These are phyloP conservation scores for Viola pubescens DNA, from an alignment of 441 rosid species.

Conservation along the genomic window DNA sequence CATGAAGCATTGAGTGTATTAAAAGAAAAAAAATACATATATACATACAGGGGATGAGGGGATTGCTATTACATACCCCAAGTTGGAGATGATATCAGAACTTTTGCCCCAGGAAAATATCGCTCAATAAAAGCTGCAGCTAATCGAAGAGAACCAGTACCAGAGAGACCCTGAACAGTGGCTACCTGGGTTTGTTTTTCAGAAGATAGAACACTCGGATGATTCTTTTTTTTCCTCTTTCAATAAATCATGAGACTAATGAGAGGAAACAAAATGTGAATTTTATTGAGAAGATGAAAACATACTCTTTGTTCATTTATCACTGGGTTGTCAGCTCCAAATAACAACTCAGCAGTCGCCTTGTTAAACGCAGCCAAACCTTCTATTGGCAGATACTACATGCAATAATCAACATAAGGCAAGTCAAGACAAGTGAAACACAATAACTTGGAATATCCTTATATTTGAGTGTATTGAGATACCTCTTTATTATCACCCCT, in stretches of 20 bases:
- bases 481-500: conserved; percentile 96
- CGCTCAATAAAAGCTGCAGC: conserved; percentile 91
- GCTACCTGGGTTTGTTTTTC: conserved; percentile 54
- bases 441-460: background rate
- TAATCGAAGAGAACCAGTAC: conserved; percentile 88
- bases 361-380: conserved; percentile 89
- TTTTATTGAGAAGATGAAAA: conserved; percentile 6
- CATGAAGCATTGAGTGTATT: conserved; percentile 1
- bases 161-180: conserved; percentile 95
- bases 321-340: conserved; percentile 75
- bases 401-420: conserved; percentile 8
- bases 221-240: background rate
- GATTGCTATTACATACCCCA: conserved; percentile 50
- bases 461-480: conserved; percentile 16
- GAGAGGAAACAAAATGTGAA: background rate
- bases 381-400: conserved; percentile 95
- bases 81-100: conserved; percentile 83
- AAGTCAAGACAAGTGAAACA: conserved; percentile 1
- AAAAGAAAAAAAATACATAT: background rate
- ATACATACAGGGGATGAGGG: conserved; percentile 1
- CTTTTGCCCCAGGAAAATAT: conserved; percentile 85
- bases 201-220: background rate
- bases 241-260: background rate
- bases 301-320: conserved; percentile 66
- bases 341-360: conserved; percentile 79